Base-by-base conservation (phyloP, 306 rosid species). In the Phaseolus lunatus region DNA sequence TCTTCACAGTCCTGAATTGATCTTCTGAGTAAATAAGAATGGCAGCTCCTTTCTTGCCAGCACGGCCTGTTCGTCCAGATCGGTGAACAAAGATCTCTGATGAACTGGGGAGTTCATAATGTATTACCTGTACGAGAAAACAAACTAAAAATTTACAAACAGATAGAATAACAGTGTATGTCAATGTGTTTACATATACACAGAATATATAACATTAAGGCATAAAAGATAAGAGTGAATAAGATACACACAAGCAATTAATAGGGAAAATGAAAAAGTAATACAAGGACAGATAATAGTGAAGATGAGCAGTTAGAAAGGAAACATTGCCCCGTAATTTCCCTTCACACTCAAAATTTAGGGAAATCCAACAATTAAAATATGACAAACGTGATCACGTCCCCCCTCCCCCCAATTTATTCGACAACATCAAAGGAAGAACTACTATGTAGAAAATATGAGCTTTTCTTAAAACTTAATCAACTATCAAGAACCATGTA, bases 11-110 rank as follows among this genome's bases (percentile, higher is more conserved):
- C 87, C 90, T 89, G 45, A 82, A 14, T 82, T 96, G 94, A 47
- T 81, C 91, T 7, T 79, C 86, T 3, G 93, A 52, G 84, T 92
- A 80, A 23, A 96, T 78, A 67, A 91, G 89, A 86, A 96, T 87
- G 48, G 96, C 99, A 76, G 80, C 58, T 75, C 99, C 99, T 84
- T 88, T 96, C 91, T 88, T 96, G 70, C 99, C 98, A 75, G 99
- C 98, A 83, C 99, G 96, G 43, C 99, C 99, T 45, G 99, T 96
- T 68, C 99, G 84, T 61, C 99, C 99, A 2, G 99, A 92, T 80
- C 99, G 93, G 72, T 96, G 99, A 78, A 96, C 98, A 90, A 96
- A 96, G 87, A 93, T 92, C 88, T 93, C 99, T 19, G 99, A 87
- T 79, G 72, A 72, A 83, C 87, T 96, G 84, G 99, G 98, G 75